phyloP scores from a whole-genome alignment of 1,284 basidiomycete species.

The Ustilago sp. region DNA sequence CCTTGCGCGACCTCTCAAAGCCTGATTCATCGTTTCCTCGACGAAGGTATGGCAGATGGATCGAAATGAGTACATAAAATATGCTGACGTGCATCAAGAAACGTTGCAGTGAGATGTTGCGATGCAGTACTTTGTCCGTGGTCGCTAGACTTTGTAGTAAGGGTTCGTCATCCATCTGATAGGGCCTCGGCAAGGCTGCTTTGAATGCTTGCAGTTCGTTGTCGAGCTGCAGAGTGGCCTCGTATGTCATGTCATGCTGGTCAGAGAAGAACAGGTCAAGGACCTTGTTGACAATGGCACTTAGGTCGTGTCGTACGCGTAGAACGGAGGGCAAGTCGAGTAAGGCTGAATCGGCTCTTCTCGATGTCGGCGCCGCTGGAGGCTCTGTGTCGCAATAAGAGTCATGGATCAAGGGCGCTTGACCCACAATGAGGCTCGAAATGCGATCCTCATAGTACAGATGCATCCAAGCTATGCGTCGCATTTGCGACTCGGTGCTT shows the following conservation, averaged over 20 bases:
- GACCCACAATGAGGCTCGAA: conserved; percentile 24
- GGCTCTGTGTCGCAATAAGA: conserved; percentile 17
- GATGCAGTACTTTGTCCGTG: conserved; percentile 2
- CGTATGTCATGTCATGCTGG: conserved; percentile 14
- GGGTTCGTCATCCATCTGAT: conserved; percentile 1
- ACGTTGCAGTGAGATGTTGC: conserved; percentile 19
- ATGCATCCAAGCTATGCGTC: conserved; percentile 20
- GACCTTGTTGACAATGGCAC: conserved; percentile 9
- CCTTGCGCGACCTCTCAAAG: conserved; percentile 22
- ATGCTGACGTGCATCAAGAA: conserved; percentile 25
- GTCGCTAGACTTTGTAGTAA: not conserved
- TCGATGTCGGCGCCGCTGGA: not conserved
- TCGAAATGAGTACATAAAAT: conserved; percentile 16
- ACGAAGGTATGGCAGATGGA: conserved; percentile 30
- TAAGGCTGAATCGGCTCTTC: not conserved
- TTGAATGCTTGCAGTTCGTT: conserved; percentile 11
- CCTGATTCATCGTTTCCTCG: conserved; percentile 13
- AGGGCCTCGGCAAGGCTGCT: conserved; percentile 3
- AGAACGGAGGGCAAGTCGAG: conserved; percentile 11
- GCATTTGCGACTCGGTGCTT: conserved; percentile 6
- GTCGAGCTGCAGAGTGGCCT: conserved; percentile 11
- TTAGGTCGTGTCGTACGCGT: conserved; percentile 16
- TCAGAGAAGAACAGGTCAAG: conserved; percentile 24
- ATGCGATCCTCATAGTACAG: conserved; percentile 23
- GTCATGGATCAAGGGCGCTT: conserved; percentile 27